Evolutionary conservation across 495 filamentous ascomycete species (phyloP).

Genomic region (Aspergillus cavernicola): DNA sequence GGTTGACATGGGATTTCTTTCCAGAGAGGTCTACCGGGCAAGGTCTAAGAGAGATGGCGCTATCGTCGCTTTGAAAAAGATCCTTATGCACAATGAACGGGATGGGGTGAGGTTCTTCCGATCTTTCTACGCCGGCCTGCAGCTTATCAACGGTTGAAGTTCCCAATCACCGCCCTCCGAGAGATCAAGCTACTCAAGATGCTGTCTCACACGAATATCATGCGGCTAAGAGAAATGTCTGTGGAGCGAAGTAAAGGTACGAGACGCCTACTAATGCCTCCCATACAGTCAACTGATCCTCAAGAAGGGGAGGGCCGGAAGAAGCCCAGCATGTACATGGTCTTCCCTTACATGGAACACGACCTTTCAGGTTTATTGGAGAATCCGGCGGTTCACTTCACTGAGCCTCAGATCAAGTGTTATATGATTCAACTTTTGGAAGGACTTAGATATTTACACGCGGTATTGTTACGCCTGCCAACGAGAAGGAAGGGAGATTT

Average conservation of each 20-base stretch:
- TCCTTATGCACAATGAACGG: constrained; percentile 93
- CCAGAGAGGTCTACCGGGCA: constrained; percentile 87
- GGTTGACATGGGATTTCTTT: not conserved
- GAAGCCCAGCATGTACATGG: constrained; percentile 94
- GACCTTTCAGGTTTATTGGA: constrained; percentile 94
- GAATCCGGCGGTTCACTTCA: constrained; percentile 84
- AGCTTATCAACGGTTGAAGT: constrained; percentile 42
- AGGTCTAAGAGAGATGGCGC: constrained; percentile 66
- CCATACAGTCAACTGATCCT: constrained; percentile 7
- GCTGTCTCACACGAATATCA: constrained; percentile 81
- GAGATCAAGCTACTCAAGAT: constrained; percentile 98
- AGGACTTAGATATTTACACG: constrained; percentile 85
- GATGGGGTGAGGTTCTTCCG: constrained; percentile 66
- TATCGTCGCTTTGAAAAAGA: constrained; percentile 89
- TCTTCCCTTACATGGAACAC: constrained; percentile 98
- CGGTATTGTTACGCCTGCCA: constrained; percentile 36
- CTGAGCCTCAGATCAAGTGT: constrained; percentile 90
- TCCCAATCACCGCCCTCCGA: constrained; percentile 93
- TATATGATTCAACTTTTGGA: constrained; percentile 94
- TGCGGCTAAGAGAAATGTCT: constrained; percentile 92
- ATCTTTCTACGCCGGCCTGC: not conserved
- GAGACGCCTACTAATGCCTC: not conserved
- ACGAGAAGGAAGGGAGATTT: not conserved
- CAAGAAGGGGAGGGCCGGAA: constrained; percentile 66
- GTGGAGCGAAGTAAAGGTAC: constrained; percentile 72